Evolutionary conservation across 805 yeast genomes (phyloP).

Genomic region (Torulaspora delbrueckii): DNA sequence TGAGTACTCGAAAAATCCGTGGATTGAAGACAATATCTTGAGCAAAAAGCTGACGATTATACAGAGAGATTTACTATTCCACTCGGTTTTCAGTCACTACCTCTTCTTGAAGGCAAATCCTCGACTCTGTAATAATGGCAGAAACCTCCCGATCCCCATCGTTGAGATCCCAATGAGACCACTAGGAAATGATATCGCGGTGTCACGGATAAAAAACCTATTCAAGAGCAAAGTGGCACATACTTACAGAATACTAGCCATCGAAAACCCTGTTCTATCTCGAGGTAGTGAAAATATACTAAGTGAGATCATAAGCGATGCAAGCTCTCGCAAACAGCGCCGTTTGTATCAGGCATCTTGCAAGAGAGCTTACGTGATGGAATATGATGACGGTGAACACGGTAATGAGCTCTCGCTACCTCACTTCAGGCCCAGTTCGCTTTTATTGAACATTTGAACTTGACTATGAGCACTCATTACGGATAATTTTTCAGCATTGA

Average conservation of each 20-base stretch:
- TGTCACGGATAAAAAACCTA: conserved; percentile 17
- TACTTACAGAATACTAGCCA: conserved; percentile 20
- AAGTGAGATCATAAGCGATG: conserved; percentile 11
- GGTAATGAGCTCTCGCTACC: neutral
- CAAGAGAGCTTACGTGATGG: conserved; percentile 18
- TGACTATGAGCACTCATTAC: neutral
- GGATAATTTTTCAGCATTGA: neutral
- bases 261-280: conserved; percentile 18
- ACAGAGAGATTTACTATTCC: conserved; percentile 10
- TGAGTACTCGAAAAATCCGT: conserved; percentile 11
- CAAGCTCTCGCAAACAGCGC: conserved; percentile 8
- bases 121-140: conserved; percentile 17
- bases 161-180: conserved; percentile 25
- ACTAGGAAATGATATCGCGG: conserved; percentile 21
- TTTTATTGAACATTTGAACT: conserved; percentile 6
- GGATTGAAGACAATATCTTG: conserved; percentile 7
- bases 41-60: neutral
- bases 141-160: conserved; percentile 19
- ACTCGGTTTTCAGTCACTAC: conserved; percentile 19
- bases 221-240: conserved; percentile 16
- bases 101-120: conserved; percentile 18
- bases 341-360: conserved; percentile 21
- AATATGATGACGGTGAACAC: neutral
- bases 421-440: conserved; percentile 6
- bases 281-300: conserved; percentile 11